Evolutionary conservation across 129 eudicot genomes (phyloP), one percentile per base, ranked within the genome.

Genomic region (Deinandra increscens): DNA sequence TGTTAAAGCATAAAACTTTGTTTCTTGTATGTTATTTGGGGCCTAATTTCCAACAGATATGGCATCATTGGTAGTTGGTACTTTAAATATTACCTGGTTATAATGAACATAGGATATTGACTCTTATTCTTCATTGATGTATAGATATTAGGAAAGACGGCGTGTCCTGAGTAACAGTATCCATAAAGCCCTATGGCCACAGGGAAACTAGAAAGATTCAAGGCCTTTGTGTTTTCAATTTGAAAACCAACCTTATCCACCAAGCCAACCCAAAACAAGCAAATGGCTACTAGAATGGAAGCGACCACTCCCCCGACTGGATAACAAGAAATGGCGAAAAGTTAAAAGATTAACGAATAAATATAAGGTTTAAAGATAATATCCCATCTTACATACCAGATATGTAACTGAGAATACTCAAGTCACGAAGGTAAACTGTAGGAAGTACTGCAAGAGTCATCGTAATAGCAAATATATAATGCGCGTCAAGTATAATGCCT

Each of bases 261-360:
- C 56, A 83, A 67, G 3, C 98, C 98, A 63, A 85, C 79, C 98
- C 98, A 93, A 75, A 83, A 93, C 81, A 93, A 82, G 75, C 97
- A 83, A 14, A 81, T 6, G 58, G 87, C 91, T 22, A 83, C 96
- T 66, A 93, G 64, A 61, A 93, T 41, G 9, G 98, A 93, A 41
- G 98, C 98, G 41, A 93, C 34, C 48, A 93, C 98, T 68, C 98
- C 98, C 5, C 98, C 98, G 68, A 96, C 98, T 92, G 86, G 37
- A 77, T 38, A 69, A 11, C 58, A 65, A 65, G 18, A 9, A 60
- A 46, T 46, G 34, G 49, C 12, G 46, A 45, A 64, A 43, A 20
- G 69, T 15, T 66, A 18, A 1, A 26, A 7, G 5, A 45, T 34
- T 36, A 7, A 14, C 6, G 4, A 31, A 60, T 22, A 14, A 23